Base-by-base conservation (phyloP, 1,284 basidiomycete genomes). In the Ustilago xerochloae region DNA sequence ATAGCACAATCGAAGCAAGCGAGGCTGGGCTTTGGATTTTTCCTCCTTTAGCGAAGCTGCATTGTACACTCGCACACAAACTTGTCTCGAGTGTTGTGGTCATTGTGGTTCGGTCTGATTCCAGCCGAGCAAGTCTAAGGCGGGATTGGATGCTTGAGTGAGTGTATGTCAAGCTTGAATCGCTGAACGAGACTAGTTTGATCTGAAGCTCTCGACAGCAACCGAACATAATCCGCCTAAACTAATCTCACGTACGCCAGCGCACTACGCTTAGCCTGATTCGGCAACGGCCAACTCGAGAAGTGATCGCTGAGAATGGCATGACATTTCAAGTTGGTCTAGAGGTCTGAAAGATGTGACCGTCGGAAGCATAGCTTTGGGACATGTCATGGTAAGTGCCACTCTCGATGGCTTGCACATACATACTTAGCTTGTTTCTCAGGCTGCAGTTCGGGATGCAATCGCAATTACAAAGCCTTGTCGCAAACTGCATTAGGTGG, bases 21-120 rank as follows among this genome's bases (percentile, higher is more conserved):
- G 38, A 41, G 38, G 26, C 22, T 46, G 43, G 43, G 43, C 43
- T 46, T 46, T 28, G 43, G 43, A 46, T 28, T 46, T 26, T 46
- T 29, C 6, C 2, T 12, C 9, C 26, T 46, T 46, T 46, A 28
- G 43, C 43, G 24, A 46, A 46, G 38, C 38, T 41, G 15, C 35
- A 36, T 20, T 20, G 9, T 20, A 24, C 18, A n/a, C n/a, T n/a
- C n/a, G n/a, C n/a, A n/a, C n/a, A n/a, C n/a, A n/a, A n/a, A n/a
- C n/a, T n/a, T n/a, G n/a, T n/a, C n/a, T n/a, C n/a, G n/a, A n/a
- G n/a, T n/a, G n/a, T n/a, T n/a, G n/a, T n/a, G n/a, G n/a, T n/a
- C n/a, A n/a, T n/a, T n/a, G n/a, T n/a, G n/a, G 6, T 22, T 4
- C 18, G 18, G n/a, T n/a, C n/a, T 22, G 24, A 20, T 9, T 3